Conservation (phyloP, 2,329 filamentous ascomycete species). For the Sporothrix schenckii region DNA sequence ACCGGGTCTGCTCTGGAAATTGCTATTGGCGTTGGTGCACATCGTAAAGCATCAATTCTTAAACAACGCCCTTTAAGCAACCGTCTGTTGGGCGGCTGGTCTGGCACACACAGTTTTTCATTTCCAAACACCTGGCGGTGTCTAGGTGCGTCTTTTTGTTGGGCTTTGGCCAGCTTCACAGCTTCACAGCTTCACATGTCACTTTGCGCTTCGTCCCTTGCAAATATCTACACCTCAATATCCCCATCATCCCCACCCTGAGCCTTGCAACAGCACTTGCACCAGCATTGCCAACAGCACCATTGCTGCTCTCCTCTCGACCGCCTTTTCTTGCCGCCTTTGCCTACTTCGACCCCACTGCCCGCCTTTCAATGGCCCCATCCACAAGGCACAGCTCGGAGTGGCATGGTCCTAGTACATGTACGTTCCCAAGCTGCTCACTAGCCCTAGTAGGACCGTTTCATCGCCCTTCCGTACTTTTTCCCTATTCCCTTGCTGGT, state of each 20-base stretch:
- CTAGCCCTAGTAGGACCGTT: not conserved
- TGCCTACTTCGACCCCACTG: not conserved
- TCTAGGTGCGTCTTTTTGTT: not conserved
- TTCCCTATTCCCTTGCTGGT: not conserved
- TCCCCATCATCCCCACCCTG: not conserved
- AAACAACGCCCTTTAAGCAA: no score
- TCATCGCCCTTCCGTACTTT: not conserved
- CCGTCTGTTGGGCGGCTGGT: conserved; percentile 10
- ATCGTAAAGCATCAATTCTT: no score
- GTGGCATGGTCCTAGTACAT: conserved; percentile 1
- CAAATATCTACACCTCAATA: not conserved
- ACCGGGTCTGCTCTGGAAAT: not conserved
- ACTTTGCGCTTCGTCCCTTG: not conserved
- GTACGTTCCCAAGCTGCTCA: conserved; percentile 22
- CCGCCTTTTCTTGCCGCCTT: conserved; percentile 24
- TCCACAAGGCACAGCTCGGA: conserved; percentile 17
- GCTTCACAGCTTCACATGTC: conserved; percentile 9
- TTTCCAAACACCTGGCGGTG: not conserved
- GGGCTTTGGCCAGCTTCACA: not conserved
- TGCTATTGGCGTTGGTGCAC: conserved; percentile 8
- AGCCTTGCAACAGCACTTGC: not conserved
- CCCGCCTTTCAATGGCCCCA: not conserved
- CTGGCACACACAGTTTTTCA: conserved; percentile 12
- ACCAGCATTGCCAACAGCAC: not conserved
- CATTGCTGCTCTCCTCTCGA: not conserved